phyloP scores from a whole-genome alignment of 1,284 basidiomycete genomes.

The Cystobasidium sp. region DNA sequence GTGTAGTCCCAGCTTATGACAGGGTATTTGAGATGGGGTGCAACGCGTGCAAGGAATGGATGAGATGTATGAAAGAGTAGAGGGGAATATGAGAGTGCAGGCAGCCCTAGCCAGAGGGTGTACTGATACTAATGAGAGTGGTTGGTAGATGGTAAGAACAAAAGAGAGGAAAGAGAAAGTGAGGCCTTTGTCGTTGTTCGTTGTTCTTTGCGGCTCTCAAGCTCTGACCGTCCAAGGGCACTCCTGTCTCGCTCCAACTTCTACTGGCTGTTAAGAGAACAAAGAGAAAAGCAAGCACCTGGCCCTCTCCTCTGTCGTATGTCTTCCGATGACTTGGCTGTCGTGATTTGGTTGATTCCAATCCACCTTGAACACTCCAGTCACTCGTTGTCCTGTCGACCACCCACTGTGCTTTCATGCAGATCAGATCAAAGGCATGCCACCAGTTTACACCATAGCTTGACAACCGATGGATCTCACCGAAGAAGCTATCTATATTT shows the following conservation, averaged over 20 bases:
- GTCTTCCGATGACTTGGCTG: no score
- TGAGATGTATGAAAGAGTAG: background rate
- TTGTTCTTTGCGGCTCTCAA: background rate
- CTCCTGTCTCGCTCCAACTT: background rate
- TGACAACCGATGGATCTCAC: no score
- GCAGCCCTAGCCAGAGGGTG: constrained; percentile 34
- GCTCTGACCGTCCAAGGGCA: background rate
- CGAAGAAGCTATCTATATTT: no score
- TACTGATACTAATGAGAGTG: background rate
- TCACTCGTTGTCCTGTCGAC: no score
- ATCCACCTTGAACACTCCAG: no score
- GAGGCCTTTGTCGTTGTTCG: no score
- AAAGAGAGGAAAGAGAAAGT: background rate
- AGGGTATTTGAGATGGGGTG: background rate
- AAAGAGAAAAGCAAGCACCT: no score
- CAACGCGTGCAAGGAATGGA: background rate
- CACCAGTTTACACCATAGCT: background rate
- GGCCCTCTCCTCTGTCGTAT: no score
- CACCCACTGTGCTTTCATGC: no score
- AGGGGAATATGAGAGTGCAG: background rate
- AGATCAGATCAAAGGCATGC: background rate
- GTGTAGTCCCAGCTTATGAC: background rate
- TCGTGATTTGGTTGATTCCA: no score
- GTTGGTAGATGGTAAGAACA: background rate
- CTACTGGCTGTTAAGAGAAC: background rate